Base-by-base conservation (phyloP, 352 stramenopile species). In the Globisporangium paddicum region DNA sequence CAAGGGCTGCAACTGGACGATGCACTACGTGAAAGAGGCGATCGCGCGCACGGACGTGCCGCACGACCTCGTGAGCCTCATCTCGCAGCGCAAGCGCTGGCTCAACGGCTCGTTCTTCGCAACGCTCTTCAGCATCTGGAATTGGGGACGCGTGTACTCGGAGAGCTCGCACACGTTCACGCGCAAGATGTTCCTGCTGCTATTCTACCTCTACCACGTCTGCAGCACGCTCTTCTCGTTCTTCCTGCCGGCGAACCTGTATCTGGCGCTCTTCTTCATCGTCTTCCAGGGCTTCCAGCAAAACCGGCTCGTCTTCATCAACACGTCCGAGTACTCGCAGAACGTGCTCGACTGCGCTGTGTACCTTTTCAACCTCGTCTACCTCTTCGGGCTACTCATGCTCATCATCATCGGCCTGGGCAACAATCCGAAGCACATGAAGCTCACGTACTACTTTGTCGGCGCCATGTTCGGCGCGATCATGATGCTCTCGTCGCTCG, bases 351-450 rank as follows among this genome's bases (percentile, higher is more conserved):
- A 93, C 58, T 62, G 72, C 51, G 70, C 66, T 5, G 82, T 92
- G 41, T 91, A 90, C 59, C 66, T 91, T 11, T 95, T 82, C 76
- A 93, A 93, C 66, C 70, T 88, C 40, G 57, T 75, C 28, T 95
- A 93, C 66, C 73, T 89, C 21, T 89, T 93, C 37, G 79, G 76
- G 0, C 55, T 95, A 41, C 67, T 90, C 54, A 93, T 89, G 73
- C 71, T 93, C 50, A 78, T 95, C 41, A 93, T 93, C 57, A 90
- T 95, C 50, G 81, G 83, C 1, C 64, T 95, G 9, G 86, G 86
- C 53, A 95, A 95, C 73, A 92, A 89, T 54, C 83, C 83, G 19
- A 91, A 95, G 71, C 86, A 93, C 63, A 90, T 93, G 77, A 89
- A 88, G 60, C 72, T 90, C 52, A 93, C 77, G 38, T 91, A 92